phyloP scores from a whole-genome alignment of 768 basidiomycete species.

The Tremella fuciformis region DNA sequence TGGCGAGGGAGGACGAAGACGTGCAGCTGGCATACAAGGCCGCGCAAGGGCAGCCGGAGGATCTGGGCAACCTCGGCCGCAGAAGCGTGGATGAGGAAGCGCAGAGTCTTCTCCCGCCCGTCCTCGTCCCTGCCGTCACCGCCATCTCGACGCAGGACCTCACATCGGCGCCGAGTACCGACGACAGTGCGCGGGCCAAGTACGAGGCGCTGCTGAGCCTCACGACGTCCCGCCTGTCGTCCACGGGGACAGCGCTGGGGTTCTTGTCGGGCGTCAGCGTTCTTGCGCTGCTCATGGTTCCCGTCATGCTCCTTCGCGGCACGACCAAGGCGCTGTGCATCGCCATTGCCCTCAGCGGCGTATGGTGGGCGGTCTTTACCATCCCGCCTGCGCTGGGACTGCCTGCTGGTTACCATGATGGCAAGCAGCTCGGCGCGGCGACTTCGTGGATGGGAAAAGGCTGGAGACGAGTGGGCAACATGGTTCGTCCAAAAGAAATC shows the following conservation, averaged over 20 bases:
- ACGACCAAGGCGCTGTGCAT: constrained; percentile 75
- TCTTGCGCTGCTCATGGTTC: constrained; percentile 62
- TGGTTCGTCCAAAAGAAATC: constrained; percentile 72
- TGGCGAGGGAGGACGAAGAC: constrained; percentile 64
- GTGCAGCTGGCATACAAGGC: constrained; percentile 18
- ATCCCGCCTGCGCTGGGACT: constrained; percentile 75
- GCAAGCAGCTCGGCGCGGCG: background rate
- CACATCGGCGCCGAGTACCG: constrained; percentile 3
- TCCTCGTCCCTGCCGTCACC: constrained; percentile 13
- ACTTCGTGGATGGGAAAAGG: constrained; percentile 56
- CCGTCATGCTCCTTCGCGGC: constrained; percentile 69
- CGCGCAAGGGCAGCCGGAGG: constrained; percentile 6
- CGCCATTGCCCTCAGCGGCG: constrained; percentile 77
- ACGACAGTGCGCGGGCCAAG: constrained; percentile 55
- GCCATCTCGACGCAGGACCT: constrained; percentile 33
- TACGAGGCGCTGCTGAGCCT: constrained; percentile 59
- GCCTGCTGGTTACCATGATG: constrained; percentile 54
- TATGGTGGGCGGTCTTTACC: constrained; percentile 83
- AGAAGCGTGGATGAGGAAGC: constrained; percentile 11
- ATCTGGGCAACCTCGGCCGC: background rate
- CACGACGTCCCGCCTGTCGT: constrained; percentile 79
- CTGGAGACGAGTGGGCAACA: constrained; percentile 71
- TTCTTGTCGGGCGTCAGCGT: constrained; percentile 72
- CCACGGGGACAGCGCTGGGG: constrained; percentile 78
- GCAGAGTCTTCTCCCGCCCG: constrained; percentile 5